phyloP scores from a whole-genome alignment of 306 rosid species.

The Trifolium repens region DNA sequence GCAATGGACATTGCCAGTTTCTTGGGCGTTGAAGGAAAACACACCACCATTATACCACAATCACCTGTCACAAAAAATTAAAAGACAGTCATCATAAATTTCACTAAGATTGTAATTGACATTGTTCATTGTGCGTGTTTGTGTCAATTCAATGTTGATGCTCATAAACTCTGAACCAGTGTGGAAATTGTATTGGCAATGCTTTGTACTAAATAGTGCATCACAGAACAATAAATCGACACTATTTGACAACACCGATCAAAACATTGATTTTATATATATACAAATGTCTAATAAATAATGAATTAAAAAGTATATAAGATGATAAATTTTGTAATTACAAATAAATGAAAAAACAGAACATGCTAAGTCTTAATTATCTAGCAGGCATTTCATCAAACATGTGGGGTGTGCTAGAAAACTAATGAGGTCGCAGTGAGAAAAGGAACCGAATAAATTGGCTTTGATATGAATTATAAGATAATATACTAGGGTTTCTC shows the following conservation, averaged over 20 bases:
- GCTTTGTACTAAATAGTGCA: not conserved
- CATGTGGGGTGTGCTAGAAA: constrained; percentile 38
- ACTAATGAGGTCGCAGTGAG: not conserved
- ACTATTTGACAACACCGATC: too few relatives aligned
- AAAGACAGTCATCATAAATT: constrained; percentile 1
- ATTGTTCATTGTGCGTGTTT: not conserved
- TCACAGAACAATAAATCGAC: not conserved
- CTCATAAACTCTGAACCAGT: not conserved
- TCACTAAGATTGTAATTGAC: constrained; percentile 40
- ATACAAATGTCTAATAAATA: not conserved
- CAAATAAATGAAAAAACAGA: not conserved
- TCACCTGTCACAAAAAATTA: constrained; percentile 21
- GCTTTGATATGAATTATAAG: not conserved
- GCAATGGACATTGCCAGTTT: constrained; percentile 62
- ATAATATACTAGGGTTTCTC: not conserved
- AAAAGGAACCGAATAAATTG: not conserved
- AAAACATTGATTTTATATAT: not conserved
- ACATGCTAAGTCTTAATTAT: not conserved
- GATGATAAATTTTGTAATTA: not conserved
- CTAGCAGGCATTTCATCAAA: constrained; percentile 50
- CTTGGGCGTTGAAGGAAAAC: constrained; percentile 82
- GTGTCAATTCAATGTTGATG: not conserved
- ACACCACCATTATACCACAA: constrained; percentile 52
- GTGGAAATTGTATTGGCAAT: not conserved
- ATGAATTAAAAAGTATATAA: not conserved